These are phyloP conservation scores for Papiliotrema fonsecae DNA, from an alignment of 1,284 basidiomycete genomes.

Conservation along the genomic window DNA sequence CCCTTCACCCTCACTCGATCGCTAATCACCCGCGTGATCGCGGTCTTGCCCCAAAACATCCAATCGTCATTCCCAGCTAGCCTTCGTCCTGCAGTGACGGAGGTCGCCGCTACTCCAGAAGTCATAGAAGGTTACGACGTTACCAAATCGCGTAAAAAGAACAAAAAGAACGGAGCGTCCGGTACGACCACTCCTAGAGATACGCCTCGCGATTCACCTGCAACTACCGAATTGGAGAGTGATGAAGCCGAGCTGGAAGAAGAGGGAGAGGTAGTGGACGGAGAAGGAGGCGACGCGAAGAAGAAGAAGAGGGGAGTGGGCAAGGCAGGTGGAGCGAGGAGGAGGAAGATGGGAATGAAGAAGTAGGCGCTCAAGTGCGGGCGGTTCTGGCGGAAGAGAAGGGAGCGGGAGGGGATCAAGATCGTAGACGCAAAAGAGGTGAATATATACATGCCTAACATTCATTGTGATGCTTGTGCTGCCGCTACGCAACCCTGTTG, in stretches of 20 bases:
- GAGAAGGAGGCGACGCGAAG: constrained; percentile 9
- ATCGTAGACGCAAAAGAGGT: too few species aligned
- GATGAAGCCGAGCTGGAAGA: constrained; percentile 11
- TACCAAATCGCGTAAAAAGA: neutral
- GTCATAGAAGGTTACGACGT: neutral
- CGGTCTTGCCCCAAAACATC: constrained; percentile 13
- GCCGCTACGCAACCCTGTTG: too few species aligned
- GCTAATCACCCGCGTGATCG: neutral
- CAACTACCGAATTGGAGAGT: neutral
- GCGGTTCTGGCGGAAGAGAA: neutral
- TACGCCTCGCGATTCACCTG: constrained; percentile 1
- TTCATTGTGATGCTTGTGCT: too few species aligned
- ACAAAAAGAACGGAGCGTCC: neutral
- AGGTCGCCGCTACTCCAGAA: neutral
- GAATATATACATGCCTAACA: too few species aligned
- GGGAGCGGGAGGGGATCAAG: too few species aligned
- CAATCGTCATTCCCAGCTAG: constrained; percentile 18
- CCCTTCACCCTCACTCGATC: constrained; percentile 23
- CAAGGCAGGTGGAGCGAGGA: constrained; percentile 36
- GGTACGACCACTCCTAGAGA: neutral
- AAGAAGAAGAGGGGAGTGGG: constrained; percentile 27
- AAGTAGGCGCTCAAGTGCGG: constrained; percentile 23
- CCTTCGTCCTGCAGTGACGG: constrained; percentile 7
- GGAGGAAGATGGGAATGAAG: constrained; percentile 42
- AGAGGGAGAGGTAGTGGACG: constrained; percentile 11